Evolutionary conservation across 768 basidiomycete genomes (phyloP), one percentile per base, ranked within the genome.

Genomic region (Russula ochroleuca): DNA sequence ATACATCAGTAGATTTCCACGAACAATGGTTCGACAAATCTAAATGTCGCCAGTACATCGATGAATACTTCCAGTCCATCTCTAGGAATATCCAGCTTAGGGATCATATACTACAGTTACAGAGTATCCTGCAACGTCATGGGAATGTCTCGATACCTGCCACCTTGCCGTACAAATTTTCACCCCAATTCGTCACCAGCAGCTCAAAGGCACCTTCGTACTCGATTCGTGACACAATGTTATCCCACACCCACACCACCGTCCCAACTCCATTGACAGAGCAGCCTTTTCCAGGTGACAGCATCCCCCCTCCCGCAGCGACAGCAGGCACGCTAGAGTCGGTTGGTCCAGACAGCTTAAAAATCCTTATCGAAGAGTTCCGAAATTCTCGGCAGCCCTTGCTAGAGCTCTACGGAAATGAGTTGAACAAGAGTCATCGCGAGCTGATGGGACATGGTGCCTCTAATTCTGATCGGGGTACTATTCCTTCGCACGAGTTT

Each of bases 341-440:
- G 6, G 10, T 37, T 19, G n/a, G 45, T 33, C 14, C 25, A 3
- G 37, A 53, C 14, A 37, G 21, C 51, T 51, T 64, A 37, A 9
- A 40, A 19, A 7, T 9, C 15, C 40, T 64, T 3, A 59, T 64
- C 4, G n/a, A 47, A 9, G 63, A 64, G 38, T 25, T 64, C 2
- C 41, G 9, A 37, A 5, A 25, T 23, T 40, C 51, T 41, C 45
- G 1, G 23, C 19, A 47, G 47, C 6, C 45, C 11, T 41, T 54
- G 52, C 35, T 54, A 21, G 51, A 13, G 13, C 51, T 53, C 2
- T 64, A 64, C 15, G 63, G 63, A 53, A 40, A 47, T 21, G 62
- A 59, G 3, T 40, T 63, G 35, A 3, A 53, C 13, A 59, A 17
- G 19, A 64, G 63, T 25, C 19, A 59, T 23, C n/a, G 5, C 3